These are phyloP conservation scores for Xylaria sp. DNA, from an alignment of 2,329 filamentous ascomycete genomes.

Conservation along the genomic window DNA sequence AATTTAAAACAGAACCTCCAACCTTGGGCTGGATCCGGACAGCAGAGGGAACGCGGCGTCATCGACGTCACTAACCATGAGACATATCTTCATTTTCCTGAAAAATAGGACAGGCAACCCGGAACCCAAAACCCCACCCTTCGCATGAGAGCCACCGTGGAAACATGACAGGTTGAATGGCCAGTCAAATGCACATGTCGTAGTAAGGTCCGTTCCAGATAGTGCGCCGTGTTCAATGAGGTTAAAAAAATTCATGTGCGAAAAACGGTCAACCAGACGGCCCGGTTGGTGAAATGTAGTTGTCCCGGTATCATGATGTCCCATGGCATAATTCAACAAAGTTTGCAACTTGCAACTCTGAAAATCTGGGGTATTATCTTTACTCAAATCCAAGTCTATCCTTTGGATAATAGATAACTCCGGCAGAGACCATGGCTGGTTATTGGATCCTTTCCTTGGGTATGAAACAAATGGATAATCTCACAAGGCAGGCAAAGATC, in stretches of 20 bases:
- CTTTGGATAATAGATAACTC: slow-evolving; percentile 39
- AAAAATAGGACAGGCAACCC: slow-evolving; percentile 40
- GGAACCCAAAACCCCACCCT: slow-evolving; percentile 34
- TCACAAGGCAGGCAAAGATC: slow-evolving; percentile 30
- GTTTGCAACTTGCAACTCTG: slow-evolving; percentile 45
- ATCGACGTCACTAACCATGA: slow-evolving; percentile 39
- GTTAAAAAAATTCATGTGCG: slow-evolving; percentile 39
- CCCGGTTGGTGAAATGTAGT: slow-evolving; percentile 29
- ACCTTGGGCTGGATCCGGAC: slow-evolving; percentile 46
- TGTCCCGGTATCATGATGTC: slow-evolving; percentile 34
- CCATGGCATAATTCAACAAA: slow-evolving; percentile 39
- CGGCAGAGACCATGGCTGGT: slow-evolving; percentile 34
- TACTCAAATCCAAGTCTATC: slow-evolving; percentile 42
- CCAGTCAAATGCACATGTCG: slow-evolving; percentile 43
- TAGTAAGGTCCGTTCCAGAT: slow-evolving; percentile 35
- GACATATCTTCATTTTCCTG: slow-evolving; percentile 39
- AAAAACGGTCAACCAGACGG: slow-evolving; percentile 35
- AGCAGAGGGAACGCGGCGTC: slow-evolving; percentile 45
- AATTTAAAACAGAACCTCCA: slow-evolving; percentile 39
- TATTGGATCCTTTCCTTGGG: slow-evolving; percentile 40
- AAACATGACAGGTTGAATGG: slow-evolving; percentile 38
- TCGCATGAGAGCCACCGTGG: slow-evolving; percentile 39
- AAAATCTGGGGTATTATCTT: slow-evolving; percentile 37
- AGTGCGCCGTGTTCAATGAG: slow-evolving; percentile 44
- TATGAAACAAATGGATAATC: slow-evolving; percentile 39